Conservation (phyloP, 2,329 filamentous ascomycete genomes). For the Xylaria hypoxylon region DNA sequence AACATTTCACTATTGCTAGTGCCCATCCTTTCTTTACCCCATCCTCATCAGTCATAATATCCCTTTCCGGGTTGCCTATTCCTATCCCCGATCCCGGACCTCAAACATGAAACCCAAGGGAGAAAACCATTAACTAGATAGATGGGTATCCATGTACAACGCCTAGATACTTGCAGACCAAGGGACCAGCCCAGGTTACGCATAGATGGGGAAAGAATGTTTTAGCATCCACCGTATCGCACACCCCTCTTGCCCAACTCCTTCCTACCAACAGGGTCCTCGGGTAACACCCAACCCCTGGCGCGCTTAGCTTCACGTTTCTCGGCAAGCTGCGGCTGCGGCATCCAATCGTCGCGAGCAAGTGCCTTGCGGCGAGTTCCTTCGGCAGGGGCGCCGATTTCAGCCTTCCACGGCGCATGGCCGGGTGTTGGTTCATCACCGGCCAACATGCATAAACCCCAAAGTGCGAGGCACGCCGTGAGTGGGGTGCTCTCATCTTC, state of each 20-base stretch:
- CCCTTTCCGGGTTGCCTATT: too few species aligned
- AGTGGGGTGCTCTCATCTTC: constrained; percentile 59
- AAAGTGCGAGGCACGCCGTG: constrained; percentile 79
- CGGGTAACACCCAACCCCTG: constrained; percentile 80
- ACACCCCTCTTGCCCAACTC: constrained; percentile 77
- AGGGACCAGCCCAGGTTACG: constrained; percentile 31
- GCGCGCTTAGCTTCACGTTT: constrained; percentile 81
- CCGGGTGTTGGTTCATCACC: constrained; percentile 69
- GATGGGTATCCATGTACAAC: constrained; percentile 32
- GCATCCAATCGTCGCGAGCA: constrained; percentile 80
- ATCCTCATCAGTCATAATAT: constrained; percentile 27
- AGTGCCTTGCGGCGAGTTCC: constrained; percentile 76
- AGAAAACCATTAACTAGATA: constrained; percentile 21
- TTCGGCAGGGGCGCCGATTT: constrained; percentile 80
- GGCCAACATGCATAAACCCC: constrained; percentile 80
- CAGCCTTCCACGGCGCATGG: constrained; percentile 73
- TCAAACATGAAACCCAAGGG: constrained; percentile 18
- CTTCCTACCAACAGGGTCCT: constrained; percentile 77
- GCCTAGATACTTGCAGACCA: constrained; percentile 8
- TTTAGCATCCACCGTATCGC: constrained; percentile 61
- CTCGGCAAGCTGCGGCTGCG: constrained; percentile 76
- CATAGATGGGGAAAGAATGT: neutral
- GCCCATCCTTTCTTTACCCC: constrained; percentile 26
- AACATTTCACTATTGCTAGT: constrained; percentile 39
- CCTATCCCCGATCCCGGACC: constrained; percentile 22